A percentile compares a stretch with the other conserved stretches of the same genome.
Conservation (phyloP, 2,329 filamentous ascomycete species). For the Falciphora oryzae region DNA sequence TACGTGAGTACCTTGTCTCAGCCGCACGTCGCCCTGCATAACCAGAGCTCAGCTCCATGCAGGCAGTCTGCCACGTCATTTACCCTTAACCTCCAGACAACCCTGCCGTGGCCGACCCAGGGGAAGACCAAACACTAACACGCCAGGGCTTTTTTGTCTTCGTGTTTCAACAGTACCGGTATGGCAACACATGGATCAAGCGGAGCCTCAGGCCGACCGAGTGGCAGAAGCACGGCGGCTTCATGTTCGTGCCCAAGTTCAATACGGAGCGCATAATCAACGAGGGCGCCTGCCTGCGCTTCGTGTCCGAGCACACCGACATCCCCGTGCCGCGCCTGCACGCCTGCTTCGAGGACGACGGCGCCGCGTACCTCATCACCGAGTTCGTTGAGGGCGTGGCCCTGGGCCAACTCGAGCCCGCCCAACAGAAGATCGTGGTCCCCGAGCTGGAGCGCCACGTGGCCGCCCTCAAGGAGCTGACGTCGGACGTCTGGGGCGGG, state of each 20-base stretch:
- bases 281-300: slow-evolving; percentile 23
- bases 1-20: slow-evolving; percentile 9
- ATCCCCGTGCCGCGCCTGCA: slow-evolving; percentile 23
- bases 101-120: neutral
- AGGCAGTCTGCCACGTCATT: neutral
- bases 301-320: slow-evolving; percentile 20
- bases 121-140: slow-evolving; percentile 5
- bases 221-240: slow-evolving; percentile 22
- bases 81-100: too few relatives aligned
- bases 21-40: too few relatives aligned
- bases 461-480: slow-evolving; percentile 22
- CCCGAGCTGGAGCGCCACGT: slow-evolving; percentile 22
- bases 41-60: too few relatives aligned
- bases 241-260: slow-evolving; percentile 24
- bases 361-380: slow-evolving; percentile 24
- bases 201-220: slow-evolving; percentile 25
- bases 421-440: slow-evolving; percentile 20
- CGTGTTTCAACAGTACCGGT: slow-evolving; percentile 19
- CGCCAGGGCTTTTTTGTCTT: neutral
- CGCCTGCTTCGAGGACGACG: slow-evolving; percentile 25
- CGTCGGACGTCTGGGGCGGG: slow-evolving; percentile 23
- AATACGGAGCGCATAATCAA: slow-evolving; percentile 24
- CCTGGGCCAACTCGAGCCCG: slow-evolving; percentile 23
- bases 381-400: slow-evolving; percentile 25
- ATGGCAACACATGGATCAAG: slow-evolving; percentile 24